phyloP scores from a whole-genome alignment of 176 grass and related monocot species.

The Musa itinerans region DNA sequence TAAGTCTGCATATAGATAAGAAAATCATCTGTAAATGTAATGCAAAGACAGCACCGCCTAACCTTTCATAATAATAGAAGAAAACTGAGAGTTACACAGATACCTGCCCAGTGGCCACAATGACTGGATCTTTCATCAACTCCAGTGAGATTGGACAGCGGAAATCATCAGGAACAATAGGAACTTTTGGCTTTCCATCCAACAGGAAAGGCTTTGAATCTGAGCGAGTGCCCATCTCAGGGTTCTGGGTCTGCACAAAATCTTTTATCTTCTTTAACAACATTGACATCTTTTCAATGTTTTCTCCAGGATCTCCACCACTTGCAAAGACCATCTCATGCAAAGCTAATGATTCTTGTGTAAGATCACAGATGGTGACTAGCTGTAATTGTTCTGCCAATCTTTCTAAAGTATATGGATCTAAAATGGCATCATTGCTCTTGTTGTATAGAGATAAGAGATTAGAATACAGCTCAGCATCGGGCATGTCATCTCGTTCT shows the following conservation, averaged over 20 bases:
- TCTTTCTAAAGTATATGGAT: slow-evolving; percentile 44
- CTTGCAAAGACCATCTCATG: slow-evolving; percentile 84
- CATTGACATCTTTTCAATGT: slow-evolving; percentile 85
- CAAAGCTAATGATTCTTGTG: slow-evolving; percentile 83
- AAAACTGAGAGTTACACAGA: neutral
- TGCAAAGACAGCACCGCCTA: neutral
- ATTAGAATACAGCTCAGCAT: slow-evolving; percentile 52
- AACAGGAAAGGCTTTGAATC: slow-evolving; percentile 28
- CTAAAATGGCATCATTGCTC: slow-evolving; percentile 31
- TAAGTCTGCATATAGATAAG: slow-evolving; percentile 48
- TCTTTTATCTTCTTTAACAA: slow-evolving; percentile 96
- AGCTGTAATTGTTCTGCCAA: slow-evolving; percentile 65
- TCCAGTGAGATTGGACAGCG: slow-evolving; percentile 89
- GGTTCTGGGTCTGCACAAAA: slow-evolving; percentile 86
- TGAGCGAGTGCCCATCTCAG: slow-evolving; percentile 53
- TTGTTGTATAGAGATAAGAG: slow-evolving; percentile 64
- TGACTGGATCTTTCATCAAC: slow-evolving; percentile 86
- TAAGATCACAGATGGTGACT: slow-evolving; percentile 75
- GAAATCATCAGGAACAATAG: slow-evolving; percentile 75
- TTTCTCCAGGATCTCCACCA: slow-evolving; percentile 70
- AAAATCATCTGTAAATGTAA: neutral
- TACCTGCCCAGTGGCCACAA: slow-evolving; percentile 53
- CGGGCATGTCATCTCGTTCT: slow-evolving; percentile 12
- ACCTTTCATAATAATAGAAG: too few relatives aligned
- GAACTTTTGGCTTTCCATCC: slow-evolving; percentile 22